Evolutionary conservation across 768 basidiomycete species (phyloP), one percentile per base, ranked within the genome.

Genomic region (Mycena albidolilacea): DNA sequence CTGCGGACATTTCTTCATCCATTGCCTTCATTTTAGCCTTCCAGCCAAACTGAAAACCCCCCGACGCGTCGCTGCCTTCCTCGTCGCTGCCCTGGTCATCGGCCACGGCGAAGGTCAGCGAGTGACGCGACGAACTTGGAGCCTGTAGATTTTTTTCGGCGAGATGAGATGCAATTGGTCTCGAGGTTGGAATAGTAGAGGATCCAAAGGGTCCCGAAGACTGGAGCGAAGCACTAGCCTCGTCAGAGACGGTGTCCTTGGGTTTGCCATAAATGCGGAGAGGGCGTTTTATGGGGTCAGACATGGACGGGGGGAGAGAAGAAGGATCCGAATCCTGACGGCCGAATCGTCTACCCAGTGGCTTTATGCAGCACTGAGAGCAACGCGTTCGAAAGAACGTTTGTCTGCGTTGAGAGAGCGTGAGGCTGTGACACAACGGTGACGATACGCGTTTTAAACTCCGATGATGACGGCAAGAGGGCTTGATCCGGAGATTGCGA

Each of bases 261-360:
- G 74, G 70, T 11, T 67, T 37, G 41, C 71, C 74, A 63, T 75
- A 75, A 8, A 71, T 75, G 61, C 74, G 74, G 15, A 64, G 35
- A 62, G 68, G 43, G 58, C 68, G 70, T 70, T 75, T 75, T 48
- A 68, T 46, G 63, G 74, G 60, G 14, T 21, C 63, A 60, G 62
- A 55, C 67, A 69, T 70, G 57, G 52, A 19, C 41, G 39, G n/a
- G 43, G 17, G 37, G 39, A 19, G 38, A 61, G 57, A n/a, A 59
- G 38, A 46, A 63, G 46, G 11, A 37, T 38, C 10, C 7, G 43
- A 57, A 2, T 60, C 9, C 41, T 17, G 21, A n/a, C 4, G 35
- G 23, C 58, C 35, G 19, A 64, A 41, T 43, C n/a, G 54, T 73
- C 62, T 57, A 54, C 62, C 15, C 54, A 9, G 23, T 9, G 59